Evolutionary conservation across 148 eudicot genomes (phyloP).

Genomic region (Suaeda aralocaspica): DNA sequence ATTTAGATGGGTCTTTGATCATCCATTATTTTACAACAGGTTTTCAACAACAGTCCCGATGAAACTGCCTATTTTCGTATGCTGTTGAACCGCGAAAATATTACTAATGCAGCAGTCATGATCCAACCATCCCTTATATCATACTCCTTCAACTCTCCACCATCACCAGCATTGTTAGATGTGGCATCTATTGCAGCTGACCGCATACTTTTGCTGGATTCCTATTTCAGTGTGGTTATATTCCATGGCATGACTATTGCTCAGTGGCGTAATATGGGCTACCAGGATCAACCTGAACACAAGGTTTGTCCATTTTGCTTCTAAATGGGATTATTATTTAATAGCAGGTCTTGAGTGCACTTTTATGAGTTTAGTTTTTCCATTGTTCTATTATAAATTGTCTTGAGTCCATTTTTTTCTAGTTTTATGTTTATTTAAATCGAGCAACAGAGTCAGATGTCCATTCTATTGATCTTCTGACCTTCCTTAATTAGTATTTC

Average conservation of each 20-base stretch:
- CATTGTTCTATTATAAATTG: no score
- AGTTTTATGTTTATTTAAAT: no score
- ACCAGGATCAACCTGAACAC: constrained; percentile 84
- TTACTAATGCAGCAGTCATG: constrained; percentile 87
- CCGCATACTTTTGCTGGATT: constrained; percentile 80
- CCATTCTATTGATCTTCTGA: constrained; percentile 6
- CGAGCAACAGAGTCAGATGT: no score
- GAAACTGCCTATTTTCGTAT: constrained; percentile 98
- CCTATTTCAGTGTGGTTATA: constrained; percentile 88
- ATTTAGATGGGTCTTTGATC: background rate
- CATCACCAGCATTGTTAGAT: constrained; percentile 77
- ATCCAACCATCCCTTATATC: constrained; percentile 92
- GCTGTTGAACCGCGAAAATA: constrained; percentile 74
- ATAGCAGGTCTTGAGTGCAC: no score
- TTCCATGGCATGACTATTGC: constrained; percentile 95
- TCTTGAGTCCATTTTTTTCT: no score
- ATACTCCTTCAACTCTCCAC: constrained; percentile 80
- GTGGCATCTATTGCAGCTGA: constrained; percentile 85
- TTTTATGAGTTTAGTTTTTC: no score
- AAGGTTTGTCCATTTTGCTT: constrained; percentile 38
- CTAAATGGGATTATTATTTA: background rate
- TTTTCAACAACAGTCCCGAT: constrained; percentile 94
- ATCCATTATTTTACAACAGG: constrained; percentile 32
- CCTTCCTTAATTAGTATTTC: background rate
- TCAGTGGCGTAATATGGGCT: constrained; percentile 96